Percentiles rank a stretch among this genome's conserved stretches.
These are phyloP conservation scores for Vitis amurensis DNA, from an alignment of 164 flowering plant genomes.

Conservation along the genomic window DNA sequence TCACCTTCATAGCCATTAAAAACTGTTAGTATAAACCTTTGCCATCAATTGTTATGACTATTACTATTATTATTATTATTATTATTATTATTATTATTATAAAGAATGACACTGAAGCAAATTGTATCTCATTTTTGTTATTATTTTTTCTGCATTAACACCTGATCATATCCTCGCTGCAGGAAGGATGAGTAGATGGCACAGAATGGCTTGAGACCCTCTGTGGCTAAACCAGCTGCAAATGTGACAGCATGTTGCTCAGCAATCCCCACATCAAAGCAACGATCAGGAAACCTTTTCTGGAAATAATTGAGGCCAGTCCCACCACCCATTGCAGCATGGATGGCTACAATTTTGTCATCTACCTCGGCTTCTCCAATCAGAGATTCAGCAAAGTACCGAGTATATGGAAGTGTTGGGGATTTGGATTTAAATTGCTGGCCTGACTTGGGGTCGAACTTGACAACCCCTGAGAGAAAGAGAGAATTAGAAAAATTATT, in stretches of 20 bases:
- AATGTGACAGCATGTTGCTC: conserved; percentile 98
- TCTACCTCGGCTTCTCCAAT: conserved; percentile 82
- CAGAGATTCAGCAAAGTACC: conserved; percentile 82
- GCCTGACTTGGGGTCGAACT: conserved; percentile 79
- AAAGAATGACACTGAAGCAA: background rate
- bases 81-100: background rate
- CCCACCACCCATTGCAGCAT: conserved; percentile 99
- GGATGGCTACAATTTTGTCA: conserved; percentile 76
- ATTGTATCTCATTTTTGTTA: background rate
- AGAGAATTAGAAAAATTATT: conserved; percentile 5
- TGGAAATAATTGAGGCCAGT: conserved; percentile 91
- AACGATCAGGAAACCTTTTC: conserved; percentile 77
- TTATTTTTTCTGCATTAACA: conserved; percentile 6
- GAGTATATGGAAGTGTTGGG: conserved; percentile 72
- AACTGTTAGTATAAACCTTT: background rate
- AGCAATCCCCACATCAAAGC: conserved; percentile 95
- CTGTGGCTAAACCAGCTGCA: conserved; percentile 92
- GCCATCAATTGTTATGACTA: too few species aligned
- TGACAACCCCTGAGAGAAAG: conserved; percentile 69
- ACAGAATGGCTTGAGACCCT: conserved; percentile 96
- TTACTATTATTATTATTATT: too few species aligned
- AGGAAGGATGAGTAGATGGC: conserved; percentile 91
- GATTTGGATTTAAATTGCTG: conserved; percentile 71
- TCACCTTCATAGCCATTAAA: conserved; percentile 48
- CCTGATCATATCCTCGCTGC: conserved; percentile 95